Conservation (phyloP, 208 protist genomes). For the Crithidia fasciculata region DNA sequence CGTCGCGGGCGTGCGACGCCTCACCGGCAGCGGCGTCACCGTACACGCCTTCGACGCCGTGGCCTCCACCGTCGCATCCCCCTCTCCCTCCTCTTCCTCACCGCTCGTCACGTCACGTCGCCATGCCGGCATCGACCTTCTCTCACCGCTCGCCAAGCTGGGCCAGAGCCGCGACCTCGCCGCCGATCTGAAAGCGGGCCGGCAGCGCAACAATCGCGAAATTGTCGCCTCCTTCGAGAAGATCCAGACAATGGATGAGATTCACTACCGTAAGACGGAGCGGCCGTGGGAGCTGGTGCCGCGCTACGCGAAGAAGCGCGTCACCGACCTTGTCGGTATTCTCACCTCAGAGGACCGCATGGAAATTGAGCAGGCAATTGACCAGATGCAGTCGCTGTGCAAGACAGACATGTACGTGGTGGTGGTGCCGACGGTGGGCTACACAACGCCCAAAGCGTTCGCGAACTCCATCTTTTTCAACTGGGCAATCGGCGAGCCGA, state of each 20-base stretch:
- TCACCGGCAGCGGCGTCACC: not conserved
- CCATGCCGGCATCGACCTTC: slow-evolving; percentile 69
- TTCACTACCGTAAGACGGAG: slow-evolving; percentile 84
- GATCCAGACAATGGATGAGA: slow-evolving; percentile 84
- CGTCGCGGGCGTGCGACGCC: slow-evolving; percentile 8
- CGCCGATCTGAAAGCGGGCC: slow-evolving; percentile 69
- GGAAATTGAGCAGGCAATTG: slow-evolving; percentile 89
- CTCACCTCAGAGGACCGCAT: slow-evolving; percentile 83
- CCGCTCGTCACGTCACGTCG: slow-evolving; percentile 36
- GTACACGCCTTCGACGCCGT: not conserved
- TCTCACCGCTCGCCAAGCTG: slow-evolving; percentile 79
- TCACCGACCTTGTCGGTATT: slow-evolving; percentile 84
- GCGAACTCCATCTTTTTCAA: slow-evolving; percentile 88
- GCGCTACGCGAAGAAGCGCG: slow-evolving; percentile 81
- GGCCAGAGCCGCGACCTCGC: slow-evolving; percentile 83
- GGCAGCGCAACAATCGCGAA: slow-evolving; percentile 81
- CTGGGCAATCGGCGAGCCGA: slow-evolving; percentile 80
- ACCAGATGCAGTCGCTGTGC: slow-evolving; percentile 87
- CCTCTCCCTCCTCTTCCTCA: slow-evolving; percentile 9
- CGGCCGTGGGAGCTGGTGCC: slow-evolving; percentile 87
- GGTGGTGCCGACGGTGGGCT: slow-evolving; percentile 86
- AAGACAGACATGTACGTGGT: slow-evolving; percentile 85
- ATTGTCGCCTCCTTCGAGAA: slow-evolving; percentile 83
- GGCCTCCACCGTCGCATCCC: not conserved
- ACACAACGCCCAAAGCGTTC: slow-evolving; percentile 79